These are phyloP conservation scores for Stygiomarasmius scandens DNA, from an alignment of 1,284 basidiomycete species.

Conservation along the genomic window DNA sequence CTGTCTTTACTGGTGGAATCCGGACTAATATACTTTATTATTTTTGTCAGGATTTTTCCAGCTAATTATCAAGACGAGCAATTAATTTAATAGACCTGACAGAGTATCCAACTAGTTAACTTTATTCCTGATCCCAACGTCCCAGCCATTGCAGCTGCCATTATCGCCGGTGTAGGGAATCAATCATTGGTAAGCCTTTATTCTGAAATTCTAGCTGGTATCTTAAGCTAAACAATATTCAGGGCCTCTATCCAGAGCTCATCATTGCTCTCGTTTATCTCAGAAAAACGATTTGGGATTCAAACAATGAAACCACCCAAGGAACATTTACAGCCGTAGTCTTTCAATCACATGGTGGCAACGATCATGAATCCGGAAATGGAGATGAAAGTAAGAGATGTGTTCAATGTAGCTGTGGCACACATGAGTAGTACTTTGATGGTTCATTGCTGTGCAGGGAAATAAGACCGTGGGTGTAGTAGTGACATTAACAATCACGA, in stretches of 20 bases:
- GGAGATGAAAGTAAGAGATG: too few relatives aligned
- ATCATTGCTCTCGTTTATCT: slow-evolving; percentile 1
- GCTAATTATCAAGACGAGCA: background rate
- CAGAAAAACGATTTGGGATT: background rate
- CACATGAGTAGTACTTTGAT: too few relatives aligned
- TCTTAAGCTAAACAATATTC: background rate
- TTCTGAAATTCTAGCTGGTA: too few relatives aligned
- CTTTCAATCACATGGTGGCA: too few relatives aligned
- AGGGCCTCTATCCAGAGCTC: slow-evolving; percentile 6
- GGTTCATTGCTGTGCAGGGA: too few relatives aligned
- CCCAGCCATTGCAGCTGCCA: background rate
- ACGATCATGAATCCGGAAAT: too few relatives aligned
- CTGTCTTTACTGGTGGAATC: slow-evolving; percentile 3
- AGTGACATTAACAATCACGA: too few relatives aligned
- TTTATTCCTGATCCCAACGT: slow-evolving; percentile 1
- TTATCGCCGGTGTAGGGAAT: background rate
- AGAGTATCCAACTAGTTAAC: slow-evolving; percentile 1
- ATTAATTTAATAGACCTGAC: background rate
- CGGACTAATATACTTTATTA: slow-evolving; percentile 1
- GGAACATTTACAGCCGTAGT: too few relatives aligned
- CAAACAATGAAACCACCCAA: too few relatives aligned
- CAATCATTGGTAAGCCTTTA: slow-evolving; percentile 1
- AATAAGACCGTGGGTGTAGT: too few relatives aligned
- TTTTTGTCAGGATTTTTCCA: background rate
- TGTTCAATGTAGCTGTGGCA: too few relatives aligned